phyloP scores from a whole-genome alignment of 176 grass and related monocot genomes.

The Zoysia pacifica region DNA sequence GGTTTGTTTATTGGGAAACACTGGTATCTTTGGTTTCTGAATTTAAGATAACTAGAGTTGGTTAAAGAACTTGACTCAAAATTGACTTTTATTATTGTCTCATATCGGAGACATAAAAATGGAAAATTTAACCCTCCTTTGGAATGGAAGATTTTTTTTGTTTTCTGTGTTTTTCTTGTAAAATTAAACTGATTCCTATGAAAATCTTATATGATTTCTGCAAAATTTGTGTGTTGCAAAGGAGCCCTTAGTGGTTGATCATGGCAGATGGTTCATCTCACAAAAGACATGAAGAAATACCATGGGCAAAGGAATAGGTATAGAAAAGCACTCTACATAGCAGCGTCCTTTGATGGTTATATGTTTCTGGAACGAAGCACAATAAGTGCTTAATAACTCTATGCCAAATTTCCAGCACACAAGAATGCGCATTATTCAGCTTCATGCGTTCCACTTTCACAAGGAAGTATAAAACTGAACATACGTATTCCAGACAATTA shows the following conservation, averaged over 20 bases:
- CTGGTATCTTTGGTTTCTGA: not conserved
- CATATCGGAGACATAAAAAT: too few species aligned
- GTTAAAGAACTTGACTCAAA: not conserved
- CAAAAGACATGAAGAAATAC: not conserved
- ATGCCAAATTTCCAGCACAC: constrained; percentile 31
- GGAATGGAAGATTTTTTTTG: too few species aligned
- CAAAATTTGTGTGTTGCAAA: too few species aligned
- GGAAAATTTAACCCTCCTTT: too few species aligned
- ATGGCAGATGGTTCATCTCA: not conserved
- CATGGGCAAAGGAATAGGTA: not conserved
- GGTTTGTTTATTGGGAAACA: not conserved
- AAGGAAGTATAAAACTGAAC: constrained; percentile 26
- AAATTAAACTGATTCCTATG: too few species aligned
- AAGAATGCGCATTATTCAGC: constrained; percentile 44
- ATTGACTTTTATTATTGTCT: not conserved
- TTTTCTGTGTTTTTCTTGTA: too few species aligned
- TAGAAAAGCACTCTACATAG: not conserved
- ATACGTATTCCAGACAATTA: constrained; percentile 26
- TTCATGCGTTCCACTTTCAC: constrained; percentile 15
- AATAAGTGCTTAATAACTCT: not conserved
- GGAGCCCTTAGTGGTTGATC: not conserved
- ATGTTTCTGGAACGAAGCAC: constrained; percentile 4
- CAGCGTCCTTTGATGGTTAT: not conserved
- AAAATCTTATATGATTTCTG: too few species aligned
- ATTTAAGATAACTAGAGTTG: not conserved